Conservation (phyloP, 1,284 basidiomycete species). For the Cerioporus squamosus region DNA sequence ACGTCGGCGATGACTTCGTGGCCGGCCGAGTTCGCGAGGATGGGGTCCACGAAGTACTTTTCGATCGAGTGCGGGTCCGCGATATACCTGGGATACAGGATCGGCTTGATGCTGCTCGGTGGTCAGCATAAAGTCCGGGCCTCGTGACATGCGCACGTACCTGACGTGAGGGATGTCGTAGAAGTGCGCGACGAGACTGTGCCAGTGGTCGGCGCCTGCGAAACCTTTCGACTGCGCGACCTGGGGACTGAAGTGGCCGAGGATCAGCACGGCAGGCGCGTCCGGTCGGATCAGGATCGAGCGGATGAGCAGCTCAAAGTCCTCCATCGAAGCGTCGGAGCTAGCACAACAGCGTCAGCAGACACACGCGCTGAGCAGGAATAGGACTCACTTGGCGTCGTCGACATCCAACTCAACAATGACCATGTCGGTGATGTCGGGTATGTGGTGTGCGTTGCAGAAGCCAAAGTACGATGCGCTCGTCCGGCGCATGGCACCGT, state of each 20-base stretch:
- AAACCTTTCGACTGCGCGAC: slow-evolving; percentile 80
- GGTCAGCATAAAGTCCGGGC: not conserved
- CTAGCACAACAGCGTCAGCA: slow-evolving; percentile 42
- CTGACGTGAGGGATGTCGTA: slow-evolving; percentile 93
- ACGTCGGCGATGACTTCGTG: slow-evolving; percentile 88
- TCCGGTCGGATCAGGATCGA: slow-evolving; percentile 88
- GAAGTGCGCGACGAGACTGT: slow-evolving; percentile 89
- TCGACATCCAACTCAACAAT: slow-evolving; percentile 93
- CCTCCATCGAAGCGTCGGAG: slow-evolving; percentile 71
- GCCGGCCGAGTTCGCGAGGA: slow-evolving; percentile 81
- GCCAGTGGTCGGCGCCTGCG: slow-evolving; percentile 86
- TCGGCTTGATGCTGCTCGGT: slow-evolving; percentile 68
- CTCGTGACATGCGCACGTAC: slow-evolving; percentile 37
- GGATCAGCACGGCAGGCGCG: slow-evolving; percentile 85
- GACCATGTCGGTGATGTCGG: slow-evolving; percentile 90
- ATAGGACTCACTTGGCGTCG: slow-evolving; percentile 73
- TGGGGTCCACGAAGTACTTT: slow-evolving; percentile 79
- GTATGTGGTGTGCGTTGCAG: slow-evolving; percentile 89
- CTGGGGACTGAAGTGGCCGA: slow-evolving; percentile 92
- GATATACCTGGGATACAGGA: slow-evolving; percentile 85
- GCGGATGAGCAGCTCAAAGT: slow-evolving; percentile 91
- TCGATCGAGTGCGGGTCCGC: slow-evolving; percentile 69
- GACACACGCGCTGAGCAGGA: not conserved
- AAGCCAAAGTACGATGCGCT: slow-evolving; percentile 93
- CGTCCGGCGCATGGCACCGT: slow-evolving; percentile 89